Conservation (phyloP, 2,329 filamentous ascomycete genomes). For the Cladosporium sp. region DNA sequence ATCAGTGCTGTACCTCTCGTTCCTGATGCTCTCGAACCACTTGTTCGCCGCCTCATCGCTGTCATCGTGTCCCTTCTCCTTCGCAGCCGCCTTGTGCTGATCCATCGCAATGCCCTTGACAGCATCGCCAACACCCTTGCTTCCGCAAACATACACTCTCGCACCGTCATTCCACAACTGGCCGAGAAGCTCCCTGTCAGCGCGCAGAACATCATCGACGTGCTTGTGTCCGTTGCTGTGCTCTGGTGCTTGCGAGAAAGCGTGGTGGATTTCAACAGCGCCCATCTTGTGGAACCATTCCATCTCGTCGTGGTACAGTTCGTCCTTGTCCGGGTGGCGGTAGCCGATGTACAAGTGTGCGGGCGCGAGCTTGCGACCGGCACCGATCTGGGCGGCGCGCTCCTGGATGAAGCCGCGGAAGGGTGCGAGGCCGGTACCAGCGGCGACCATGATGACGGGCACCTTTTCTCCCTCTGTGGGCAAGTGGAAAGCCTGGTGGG, state of each 20-base stretch:
- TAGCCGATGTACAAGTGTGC: constrained; percentile 59
- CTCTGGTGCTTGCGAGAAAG: constrained; percentile 55
- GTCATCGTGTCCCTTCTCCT: constrained; percentile 37
- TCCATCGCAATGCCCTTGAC: constrained; percentile 38
- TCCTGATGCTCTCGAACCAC: constrained; percentile 31
- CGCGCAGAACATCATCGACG: constrained; percentile 54
- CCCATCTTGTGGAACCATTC: constrained; percentile 61
- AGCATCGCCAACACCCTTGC: constrained; percentile 47
- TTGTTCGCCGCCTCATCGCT: constrained; percentile 36
- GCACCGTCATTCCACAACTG: constrained; percentile 52
- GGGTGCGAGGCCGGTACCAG: constrained; percentile 87
- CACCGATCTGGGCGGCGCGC: constrained; percentile 55
- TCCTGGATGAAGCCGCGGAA: constrained; percentile 98
- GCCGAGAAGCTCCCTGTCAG: constrained; percentile 48
- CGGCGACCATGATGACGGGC: constrained; percentile 43
- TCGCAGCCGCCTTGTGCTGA: constrained; percentile 20
- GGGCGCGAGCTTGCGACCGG: constrained; percentile 56
- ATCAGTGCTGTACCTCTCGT: constrained; percentile 30
- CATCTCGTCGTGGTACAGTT: constrained; percentile 62
- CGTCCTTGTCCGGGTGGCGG: constrained; percentile 55
- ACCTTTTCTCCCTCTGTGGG: constrained; percentile 42
- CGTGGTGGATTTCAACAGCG: constrained; percentile 61
- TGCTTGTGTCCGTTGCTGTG: constrained; percentile 53
- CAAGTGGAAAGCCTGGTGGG: constrained; percentile 46
- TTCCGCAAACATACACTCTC: constrained; percentile 67